A percentile compares a stretch with the other conserved stretches of the same genome.
Evolutionary conservation across 768 basidiomycete genomes (phyloP).

Genomic region (Naganishia vaughanmartiniae): DNA sequence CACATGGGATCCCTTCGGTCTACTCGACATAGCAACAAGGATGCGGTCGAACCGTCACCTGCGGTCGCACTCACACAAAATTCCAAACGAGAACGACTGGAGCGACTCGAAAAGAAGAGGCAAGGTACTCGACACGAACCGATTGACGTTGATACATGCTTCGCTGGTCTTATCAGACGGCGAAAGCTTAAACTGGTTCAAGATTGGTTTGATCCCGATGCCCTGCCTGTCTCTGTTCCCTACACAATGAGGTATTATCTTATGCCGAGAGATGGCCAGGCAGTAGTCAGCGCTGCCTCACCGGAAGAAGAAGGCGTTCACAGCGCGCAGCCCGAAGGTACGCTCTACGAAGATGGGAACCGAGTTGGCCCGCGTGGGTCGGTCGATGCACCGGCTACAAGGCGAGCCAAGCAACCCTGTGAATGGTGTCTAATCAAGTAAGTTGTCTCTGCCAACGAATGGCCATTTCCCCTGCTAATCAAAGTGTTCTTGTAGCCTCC

Average conservation of each 20-base stretch:
- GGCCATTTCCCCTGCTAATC: not conserved
- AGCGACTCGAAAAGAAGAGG: not conserved
- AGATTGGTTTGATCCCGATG: slow-evolving; percentile 13
- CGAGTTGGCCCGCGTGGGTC: slow-evolving; percentile 16
- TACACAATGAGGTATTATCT: slow-evolving; percentile 20
- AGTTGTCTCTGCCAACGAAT: not conserved
- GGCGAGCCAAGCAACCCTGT: slow-evolving; percentile 12
- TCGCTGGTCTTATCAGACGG: slow-evolving; percentile 2
- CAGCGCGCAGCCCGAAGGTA: slow-evolving; percentile 7
- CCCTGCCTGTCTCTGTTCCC: slow-evolving; percentile 5
- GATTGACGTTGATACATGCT: slow-evolving; percentile 6
- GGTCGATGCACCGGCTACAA: slow-evolving; percentile 2
- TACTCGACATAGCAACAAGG: not conserved
- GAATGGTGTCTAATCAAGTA: slow-evolving; percentile 14
- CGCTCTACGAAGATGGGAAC: slow-evolving; percentile 14
- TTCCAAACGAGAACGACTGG: not conserved
- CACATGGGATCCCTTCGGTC: not conserved
- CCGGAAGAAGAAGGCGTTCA: slow-evolving; percentile 11
- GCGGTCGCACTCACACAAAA: not conserved
- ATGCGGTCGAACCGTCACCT: not conserved
- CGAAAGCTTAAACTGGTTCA: slow-evolving; percentile 11
- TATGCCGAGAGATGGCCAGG: slow-evolving; percentile 12
- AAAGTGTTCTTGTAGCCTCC: not conserved
- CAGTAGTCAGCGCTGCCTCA: not conserved
- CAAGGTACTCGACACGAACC: not conserved